Evolutionary conservation across 202 grass and related monocot species (phyloP).

Genomic region (Eragrostis tef): DNA sequence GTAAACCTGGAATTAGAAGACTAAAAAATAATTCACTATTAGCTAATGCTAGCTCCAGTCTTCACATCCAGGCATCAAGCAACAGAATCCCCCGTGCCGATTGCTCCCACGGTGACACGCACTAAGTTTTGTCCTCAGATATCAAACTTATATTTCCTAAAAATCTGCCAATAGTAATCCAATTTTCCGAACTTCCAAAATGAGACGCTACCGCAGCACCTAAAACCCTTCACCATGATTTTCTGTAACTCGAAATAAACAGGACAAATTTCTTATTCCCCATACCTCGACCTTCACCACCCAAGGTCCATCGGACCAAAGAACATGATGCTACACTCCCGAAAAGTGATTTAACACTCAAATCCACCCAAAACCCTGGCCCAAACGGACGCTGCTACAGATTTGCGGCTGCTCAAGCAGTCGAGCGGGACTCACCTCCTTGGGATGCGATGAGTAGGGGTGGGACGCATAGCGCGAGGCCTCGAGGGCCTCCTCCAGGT

Average conservation of each 20-base stretch:
- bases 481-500: constrained; percentile 93
- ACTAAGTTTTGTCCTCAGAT: background rate
- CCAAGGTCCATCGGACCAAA: background rate
- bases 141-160: background rate
- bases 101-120: background rate
- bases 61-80: background rate
- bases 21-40: constrained; percentile 1
- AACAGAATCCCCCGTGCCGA: background rate
- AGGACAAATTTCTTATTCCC: constrained; percentile 3
- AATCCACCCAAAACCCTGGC: constrained; percentile 12
- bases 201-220: background rate
- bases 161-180: background rate
- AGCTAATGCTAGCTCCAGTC: background rate
- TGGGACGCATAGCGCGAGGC: constrained; percentile 93
- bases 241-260: constrained; percentile 11
- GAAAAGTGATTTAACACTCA: background rate
- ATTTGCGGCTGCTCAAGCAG: constrained; percentile 12
- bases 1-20: background rate
- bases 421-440: constrained; percentile 60
- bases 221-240: background rate
- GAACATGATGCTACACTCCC: background rate
- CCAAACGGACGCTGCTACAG: background rate
- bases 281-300: background rate
- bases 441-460: constrained; percentile 87
- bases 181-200: constrained; percentile 18